Base-by-base conservation (phyloP, 1,139 yeast species). In the Taiozyma sp. region DNA sequence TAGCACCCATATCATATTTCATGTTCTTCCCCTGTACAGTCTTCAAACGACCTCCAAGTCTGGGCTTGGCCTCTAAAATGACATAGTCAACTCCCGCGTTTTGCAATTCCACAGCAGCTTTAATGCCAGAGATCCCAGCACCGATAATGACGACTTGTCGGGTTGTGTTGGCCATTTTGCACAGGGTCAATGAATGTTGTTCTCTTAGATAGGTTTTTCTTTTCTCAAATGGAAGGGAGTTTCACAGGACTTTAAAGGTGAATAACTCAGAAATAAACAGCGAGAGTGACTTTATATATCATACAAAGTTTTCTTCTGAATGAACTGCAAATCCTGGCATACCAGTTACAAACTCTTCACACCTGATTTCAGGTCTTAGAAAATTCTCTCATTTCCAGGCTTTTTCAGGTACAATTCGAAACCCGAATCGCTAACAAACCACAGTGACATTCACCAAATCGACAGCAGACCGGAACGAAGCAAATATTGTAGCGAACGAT, bases 71-170 rank as follows among this genome's bases (percentile, higher is more conserved):
- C 58, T 84, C 91, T 4, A 84, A 54, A 14, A 84, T 66, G 1
- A 81, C 63, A 44, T 76, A 70, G 24, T 72, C 78, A 13, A 76
- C 69, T 0, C 79, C 75, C 2, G 70, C 61, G 14, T 66, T 62
- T 13, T 78, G 65, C 6, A 90, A 72, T 4, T 77, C 78, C 5
- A 83, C 75, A 0, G 95, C 93, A 1, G 96, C 88, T 58, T 86
- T 84, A 43, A 90, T 72, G 0, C 96, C 97, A 0, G 96, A 70
- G 8, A 87, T 80, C 0, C 97, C 97, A 10, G 89, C 96, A 3
- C 97, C 97, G 12, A 90, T 72, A 8, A 90, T 73, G 1, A 78
- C 65, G 8, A 75, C 81, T 40, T 40, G 24, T 32, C 9, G 36
- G 8, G 36, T 3, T 32, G 19, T n/a, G 14, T 6, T 14, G 36